Evolutionary conservation across 306 rosid genomes (phyloP), one percentile per base, ranked within the genome.

Genomic region (Cucumis hystrix): DNA sequence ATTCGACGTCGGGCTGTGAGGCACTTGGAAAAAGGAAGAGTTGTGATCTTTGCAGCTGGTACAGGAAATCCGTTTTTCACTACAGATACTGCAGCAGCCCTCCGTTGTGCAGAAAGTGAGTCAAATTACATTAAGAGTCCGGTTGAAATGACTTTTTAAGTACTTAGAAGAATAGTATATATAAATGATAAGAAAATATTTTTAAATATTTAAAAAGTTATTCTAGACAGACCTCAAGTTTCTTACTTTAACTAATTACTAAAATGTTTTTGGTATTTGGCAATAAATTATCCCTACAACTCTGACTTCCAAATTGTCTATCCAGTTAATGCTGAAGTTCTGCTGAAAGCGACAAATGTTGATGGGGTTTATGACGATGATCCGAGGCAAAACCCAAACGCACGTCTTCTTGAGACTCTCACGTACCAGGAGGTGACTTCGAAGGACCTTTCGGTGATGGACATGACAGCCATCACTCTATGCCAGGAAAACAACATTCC

Each of bases 41-140:
- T 95, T 78, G 99, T 95, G 76, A 95, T 95, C 78, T 92, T 92
- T 86, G 98, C 98, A 78, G 98, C 97, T 35, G 98, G 98, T 80
- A 95, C 92, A 68, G 99, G 97, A 82, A 95, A 95, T 88, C 99
- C 97, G 8, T 95, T 92, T 85, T 95, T 92, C 81, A 95, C 99
- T 81, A 92, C 99, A 0, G 97, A 92, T 72, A 95, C 97, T 8
- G 99, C 97, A 21, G 99, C 99, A 47, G 97, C 99, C 71, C 97
- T 95, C 25, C 88, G 97, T 63, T 93, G 97, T 84, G 99, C 99
- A 4, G 99, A 95, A 83, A 95, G 99, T 95, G 80, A 83, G 97
- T 83, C 20, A 6, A 60, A 23, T n/a, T 39, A 6, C 4, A 1
- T 52, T 16, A 52, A 52, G 3, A 15, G 20, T 52, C 57, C 1